A percentile compares a stretch with the other conserved stretches of the same genome.
phyloP scores from a whole-genome alignment of 495 filamentous ascomycete genomes.

The Aspergillus coremiiformis region DNA sequence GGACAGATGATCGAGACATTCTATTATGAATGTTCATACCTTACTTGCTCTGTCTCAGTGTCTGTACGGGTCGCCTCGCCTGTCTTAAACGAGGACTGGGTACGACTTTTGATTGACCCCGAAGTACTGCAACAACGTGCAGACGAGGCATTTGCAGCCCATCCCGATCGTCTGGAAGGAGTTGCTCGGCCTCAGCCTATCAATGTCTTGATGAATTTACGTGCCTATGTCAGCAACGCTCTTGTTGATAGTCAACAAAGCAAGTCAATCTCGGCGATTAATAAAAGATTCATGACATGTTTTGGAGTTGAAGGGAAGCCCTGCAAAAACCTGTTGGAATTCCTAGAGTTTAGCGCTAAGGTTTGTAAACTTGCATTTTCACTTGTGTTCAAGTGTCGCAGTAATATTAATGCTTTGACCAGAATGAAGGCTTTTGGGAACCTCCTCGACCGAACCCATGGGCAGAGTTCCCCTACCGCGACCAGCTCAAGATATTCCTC shows the following conservation, averaged over 20 bases:
- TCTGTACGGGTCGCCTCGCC: conserved; percentile 48
- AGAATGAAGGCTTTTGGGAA: conserved; percentile 38
- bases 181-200: conserved; percentile 39
- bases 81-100: conserved; percentile 40
- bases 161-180: conserved; percentile 54
- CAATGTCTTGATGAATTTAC: conserved; percentile 48
- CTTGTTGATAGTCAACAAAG: conserved; percentile 38
- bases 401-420: conserved; percentile 9
- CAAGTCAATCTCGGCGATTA: conserved; percentile 54
- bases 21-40: conserved; percentile 54
- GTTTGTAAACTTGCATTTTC: conserved; percentile 17
- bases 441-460: conserved; percentile 36
- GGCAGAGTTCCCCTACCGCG: conserved; percentile 34
- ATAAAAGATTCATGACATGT: conserved; percentile 63
- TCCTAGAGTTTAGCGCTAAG: conserved; percentile 51
- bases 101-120: conserved; percentile 51
- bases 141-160: conserved; percentile 42
- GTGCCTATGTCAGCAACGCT: conserved; percentile 56
- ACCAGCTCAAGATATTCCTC: conserved; percentile 41
- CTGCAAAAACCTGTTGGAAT: conserved; percentile 55
- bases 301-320: conserved; percentile 52
- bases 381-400: neutral
- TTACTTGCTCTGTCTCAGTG: conserved; percentile 48
- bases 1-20: conserved; percentile 36
- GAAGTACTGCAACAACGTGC: conserved; percentile 46